A percentile compares a stretch with the other conserved stretches of the same genome.
Conservation (phyloP, 768 basidiomycete genomes). For the Grammothele lineata region DNA sequence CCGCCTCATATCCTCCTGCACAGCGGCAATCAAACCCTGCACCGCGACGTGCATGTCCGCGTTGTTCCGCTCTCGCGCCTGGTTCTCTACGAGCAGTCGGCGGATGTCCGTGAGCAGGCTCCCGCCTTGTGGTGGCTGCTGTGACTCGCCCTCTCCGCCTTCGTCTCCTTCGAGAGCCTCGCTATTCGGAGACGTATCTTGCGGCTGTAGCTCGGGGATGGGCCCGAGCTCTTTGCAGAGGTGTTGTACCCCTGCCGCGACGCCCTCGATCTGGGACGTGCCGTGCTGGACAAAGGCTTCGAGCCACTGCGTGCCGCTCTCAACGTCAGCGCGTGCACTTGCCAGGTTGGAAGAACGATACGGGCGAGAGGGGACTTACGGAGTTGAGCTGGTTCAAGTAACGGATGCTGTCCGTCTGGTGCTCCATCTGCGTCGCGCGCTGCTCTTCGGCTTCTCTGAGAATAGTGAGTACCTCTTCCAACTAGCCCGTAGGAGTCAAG, state of each 20-base stretch:
- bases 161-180: constrained; percentile 15
- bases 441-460: constrained; percentile 46
- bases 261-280: constrained; percentile 63
- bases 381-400: constrained; percentile 76
- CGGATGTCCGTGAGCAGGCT: constrained; percentile 34
- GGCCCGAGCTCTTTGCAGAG: constrained; percentile 52
- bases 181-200: constrained; percentile 3
- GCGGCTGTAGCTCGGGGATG: constrained; percentile 17
- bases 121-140: constrained; percentile 4
- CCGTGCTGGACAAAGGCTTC: constrained; percentile 78
- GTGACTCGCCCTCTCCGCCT: neutral
- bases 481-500: too few species aligned
- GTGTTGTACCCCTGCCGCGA: constrained; percentile 56
- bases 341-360: too few species aligned
- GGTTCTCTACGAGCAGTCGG: constrained; percentile 30
- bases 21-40: constrained; percentile 32
- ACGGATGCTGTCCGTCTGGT: constrained; percentile 70
- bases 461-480: constrained; percentile 44
- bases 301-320: constrained; percentile 59
- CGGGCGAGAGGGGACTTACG: constrained; percentile 43
- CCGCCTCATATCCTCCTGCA: constrained; percentile 38
- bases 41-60: constrained; percentile 31
- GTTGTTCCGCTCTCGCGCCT: constrained; percentile 27
- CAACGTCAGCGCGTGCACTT: neutral
- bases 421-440: constrained; percentile 47